Base-by-base conservation (phyloP, 2,329 filamentous ascomycete species). In the Aspergillus brunneoviolaceus region DNA sequence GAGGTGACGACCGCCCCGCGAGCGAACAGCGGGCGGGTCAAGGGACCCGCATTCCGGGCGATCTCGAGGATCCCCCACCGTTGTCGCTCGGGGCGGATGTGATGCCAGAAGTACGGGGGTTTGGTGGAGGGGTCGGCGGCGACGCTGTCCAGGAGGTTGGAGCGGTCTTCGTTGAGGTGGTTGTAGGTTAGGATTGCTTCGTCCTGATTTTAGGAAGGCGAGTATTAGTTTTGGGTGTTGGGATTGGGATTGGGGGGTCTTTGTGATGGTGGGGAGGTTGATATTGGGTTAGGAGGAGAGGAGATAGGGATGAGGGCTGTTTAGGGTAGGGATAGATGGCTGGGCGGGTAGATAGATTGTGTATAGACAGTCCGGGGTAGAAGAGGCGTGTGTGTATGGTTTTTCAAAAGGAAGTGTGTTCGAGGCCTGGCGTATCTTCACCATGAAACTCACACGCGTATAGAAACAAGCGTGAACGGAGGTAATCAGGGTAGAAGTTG, bases 21-120 rank as follows among this genome's bases (percentile, higher is more conserved):
- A 49, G 79, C 75, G 55, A 80, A 80, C 5, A 77, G 65, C 23
- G 67, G 71, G 7, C 76, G 69, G 25, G 76, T 78, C 4, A 74
- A 64, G 6, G 76, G 72, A 1, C 71, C 72, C 0, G 77, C 74
- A 47, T 76, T 77, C 51, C 72, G 72, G 69, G 76, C 78, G 53
- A 78, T 79, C 59, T 79, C 75, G 59, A 75, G 67, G 55, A 79
- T 74, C 2, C 71, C 78, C 72, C 74, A 76, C 39, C 73, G 73
- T 63, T 78, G 77, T 27, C 73, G 70, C 35, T 80, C 78, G 19
- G 72, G 76, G 23, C 76, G 73, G 60, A 80, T 79, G 52, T 80
- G 77, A 63, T 80, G 78, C 78, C 78, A 80, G 69, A 78, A 80
- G 65, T 76, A 80, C 1, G 78, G 77, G 4, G 77, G 77, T 16